Evolutionary conservation across 495 filamentous ascomycete genomes (phyloP), one percentile per base, ranked within the genome.

Genomic region (Hyaloscypha variabilis): DNA sequence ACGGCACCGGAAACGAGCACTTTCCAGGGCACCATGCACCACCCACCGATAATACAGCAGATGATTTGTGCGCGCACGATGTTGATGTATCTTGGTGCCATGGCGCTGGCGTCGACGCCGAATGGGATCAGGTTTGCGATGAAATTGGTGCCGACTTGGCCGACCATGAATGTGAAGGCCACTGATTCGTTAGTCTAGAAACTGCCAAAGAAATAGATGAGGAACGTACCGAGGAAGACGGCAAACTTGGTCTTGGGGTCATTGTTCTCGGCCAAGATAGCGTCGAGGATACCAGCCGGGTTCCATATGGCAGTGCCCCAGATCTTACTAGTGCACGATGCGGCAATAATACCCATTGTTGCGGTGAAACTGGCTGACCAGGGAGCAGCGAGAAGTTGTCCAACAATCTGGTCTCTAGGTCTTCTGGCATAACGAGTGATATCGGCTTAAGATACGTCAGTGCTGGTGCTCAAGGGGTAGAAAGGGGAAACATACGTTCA

Each of bases 51-150:
- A 17, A 67, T 0, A 21, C 65, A 64, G 31, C 31, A 34, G 39
- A 74, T 58, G 23, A 68, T 69, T 50, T 74, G 70, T 13, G 72
- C 73, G 6, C 73, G 67, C n/a, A 63, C 60, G 58, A 75, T 75
- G 39, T 72, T 73, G 36, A 74, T 69, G 42, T 68, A 74, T 2
- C 65, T 30, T 3, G 58, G 59, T 49, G 29, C 17, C 51, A 65
- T 49, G 49, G 49, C 46, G 25, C 58, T 29, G 51, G 17, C 2
- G 55, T 77, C 76, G 10, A 63, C 50, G 3, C 76, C 76, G 53
- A 77, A 75, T 13, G 75, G 69, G 29, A 77, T 76, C 73, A 75
- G 68, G 54, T 77, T 77, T 11, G 73, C 73, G 34, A 70, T 72
- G 28, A 77, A 66, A 64, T 77, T 77, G 25, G 71, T 75, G 46